Evolutionary conservation across 2,329 filamentous ascomycete genomes (phyloP), one percentile per base, ranked within the genome.

Genomic region (Tolypocladium capitatum): DNA sequence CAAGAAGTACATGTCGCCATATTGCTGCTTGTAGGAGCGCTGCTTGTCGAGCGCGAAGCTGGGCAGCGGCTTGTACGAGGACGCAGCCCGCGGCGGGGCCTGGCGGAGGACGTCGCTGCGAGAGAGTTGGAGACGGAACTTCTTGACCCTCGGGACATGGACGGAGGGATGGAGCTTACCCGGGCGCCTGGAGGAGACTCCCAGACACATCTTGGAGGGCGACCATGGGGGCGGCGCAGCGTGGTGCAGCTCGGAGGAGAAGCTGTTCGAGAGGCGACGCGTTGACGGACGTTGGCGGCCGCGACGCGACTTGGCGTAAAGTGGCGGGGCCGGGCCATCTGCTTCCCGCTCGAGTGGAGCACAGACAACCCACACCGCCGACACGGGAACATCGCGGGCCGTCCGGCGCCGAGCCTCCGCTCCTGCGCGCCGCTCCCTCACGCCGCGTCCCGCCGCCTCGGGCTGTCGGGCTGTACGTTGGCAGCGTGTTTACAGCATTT

Each of bases 1-100:
- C 56, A 96, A 65, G 63, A 96, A 98, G 74, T 98, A 98, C 80
- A 97, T 91, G 66, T 98, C 92, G 52, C 85, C 87, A 76, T 86
- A 98, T 68, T 98, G 92, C 64, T 97, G 92, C 63, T 90, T 75
- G 64, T 97, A 98, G 47, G 89, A 84, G 52, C 76, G 76, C 50
- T 76, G 70, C 58, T 76, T 83, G 24, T 85, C 76, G 10, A 97
- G 78, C 44, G 71, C 70, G 65, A 89, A 97, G 8, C 82, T 84
- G 47, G 80, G 69, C 28, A 94, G 74, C 0, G 91, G 81, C 48
- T 80, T 83, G 71, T 96, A 97, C 48, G 62, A 61, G 9, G 74
- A 75, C 54, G 71, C 55, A 43, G 65, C 69, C 48, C 83, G 81
- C 44, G 78, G 68, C 21, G 76, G 66, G 14, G 64, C 57, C 31